A percentile compares a stretch with the other conserved stretches of the same genome.
Conservation (phyloP, 176 grass and related monocot genomes). For the Olyra latifolia region DNA sequence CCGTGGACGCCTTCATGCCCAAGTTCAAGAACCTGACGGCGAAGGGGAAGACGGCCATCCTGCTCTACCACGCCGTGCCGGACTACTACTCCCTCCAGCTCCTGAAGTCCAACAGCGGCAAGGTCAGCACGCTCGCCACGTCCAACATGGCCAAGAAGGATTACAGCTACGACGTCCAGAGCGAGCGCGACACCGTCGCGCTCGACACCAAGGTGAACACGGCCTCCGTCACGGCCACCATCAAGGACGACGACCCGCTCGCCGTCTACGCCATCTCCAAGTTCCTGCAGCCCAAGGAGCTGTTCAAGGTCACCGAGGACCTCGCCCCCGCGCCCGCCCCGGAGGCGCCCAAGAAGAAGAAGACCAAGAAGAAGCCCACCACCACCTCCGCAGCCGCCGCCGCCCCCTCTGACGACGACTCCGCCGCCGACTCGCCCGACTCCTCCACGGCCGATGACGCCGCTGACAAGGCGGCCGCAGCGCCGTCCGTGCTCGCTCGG, state of each 20-base stretch:
- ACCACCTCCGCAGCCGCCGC: not conserved
- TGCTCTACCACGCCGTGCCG: slow-evolving; percentile 76
- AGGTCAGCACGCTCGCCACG: slow-evolving; percentile 75
- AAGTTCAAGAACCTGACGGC: slow-evolving; percentile 91
- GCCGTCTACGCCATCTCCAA: slow-evolving; percentile 58
- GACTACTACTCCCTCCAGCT: slow-evolving; percentile 78
- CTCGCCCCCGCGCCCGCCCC: slow-evolving; percentile 50
- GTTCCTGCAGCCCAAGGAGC: slow-evolving; percentile 74
- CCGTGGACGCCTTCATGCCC: slow-evolving; percentile 57
- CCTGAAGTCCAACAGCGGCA: slow-evolving; percentile 71
- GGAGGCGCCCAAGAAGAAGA: slow-evolving; percentile 42
- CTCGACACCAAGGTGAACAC: slow-evolving; percentile 49
- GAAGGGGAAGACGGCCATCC: slow-evolving; percentile 59
- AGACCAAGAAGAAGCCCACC: slow-evolving; percentile 47
- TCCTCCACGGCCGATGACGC: slow-evolving; percentile 18
- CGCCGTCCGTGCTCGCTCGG: slow-evolving; percentile 2
- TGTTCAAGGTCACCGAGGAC: slow-evolving; percentile 47
- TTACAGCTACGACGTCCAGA: slow-evolving; percentile 59
- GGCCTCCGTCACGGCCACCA: slow-evolving; percentile 52
- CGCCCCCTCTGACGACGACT: slow-evolving; percentile 29
- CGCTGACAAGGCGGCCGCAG: slow-evolving; percentile 37
- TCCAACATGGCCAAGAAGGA: slow-evolving; percentile 67
- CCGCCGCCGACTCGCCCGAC: slow-evolving; percentile 35
- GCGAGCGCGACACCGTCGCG: slow-evolving; percentile 50
- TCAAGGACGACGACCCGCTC: slow-evolving; percentile 71